Conservation (phyloP, 495 filamentous ascomycete genomes). For the Aspergillus homomorphus region DNA sequence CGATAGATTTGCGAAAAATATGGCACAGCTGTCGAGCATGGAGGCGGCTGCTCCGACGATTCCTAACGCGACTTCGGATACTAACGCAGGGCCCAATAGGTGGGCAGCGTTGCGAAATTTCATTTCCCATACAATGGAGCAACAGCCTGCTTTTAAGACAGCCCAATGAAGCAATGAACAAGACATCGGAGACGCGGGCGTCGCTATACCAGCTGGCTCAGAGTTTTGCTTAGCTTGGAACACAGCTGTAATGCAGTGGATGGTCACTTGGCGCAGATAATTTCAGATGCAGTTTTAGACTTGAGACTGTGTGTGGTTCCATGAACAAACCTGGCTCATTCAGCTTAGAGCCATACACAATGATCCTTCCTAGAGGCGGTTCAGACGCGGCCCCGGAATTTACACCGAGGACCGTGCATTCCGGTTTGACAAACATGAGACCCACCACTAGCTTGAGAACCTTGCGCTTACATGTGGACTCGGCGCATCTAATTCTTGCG, state of each 20-base stretch:
- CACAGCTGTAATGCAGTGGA: neutral
- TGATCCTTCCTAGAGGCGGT: neutral
- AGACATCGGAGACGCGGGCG: neutral
- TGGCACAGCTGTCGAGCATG: constrained; percentile 58
- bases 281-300: too few species aligned
- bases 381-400: neutral
- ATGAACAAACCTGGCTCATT: neutral
- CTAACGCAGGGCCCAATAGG: constrained; percentile 49
- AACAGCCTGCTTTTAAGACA: constrained; percentile 60
- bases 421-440: neutral
- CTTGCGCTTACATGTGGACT: neutral
- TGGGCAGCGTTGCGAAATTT: constrained; percentile 69
- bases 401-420: neutral
- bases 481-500: neutral
- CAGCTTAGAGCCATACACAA: neutral
- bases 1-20: constrained; percentile 75
- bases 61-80: constrained; percentile 15
- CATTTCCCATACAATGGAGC: constrained; percentile 71
- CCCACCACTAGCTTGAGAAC: neutral
- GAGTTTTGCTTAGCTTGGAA: neutral
- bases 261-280: too few species aligned
- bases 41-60: constrained; percentile 17
- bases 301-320: too few species aligned
- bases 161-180: constrained; percentile 25
- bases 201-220: neutral